These are phyloP conservation scores for Microcyclospora tardicrescens DNA, from an alignment of 2,329 filamentous ascomycete genomes.

Conservation along the genomic window DNA sequence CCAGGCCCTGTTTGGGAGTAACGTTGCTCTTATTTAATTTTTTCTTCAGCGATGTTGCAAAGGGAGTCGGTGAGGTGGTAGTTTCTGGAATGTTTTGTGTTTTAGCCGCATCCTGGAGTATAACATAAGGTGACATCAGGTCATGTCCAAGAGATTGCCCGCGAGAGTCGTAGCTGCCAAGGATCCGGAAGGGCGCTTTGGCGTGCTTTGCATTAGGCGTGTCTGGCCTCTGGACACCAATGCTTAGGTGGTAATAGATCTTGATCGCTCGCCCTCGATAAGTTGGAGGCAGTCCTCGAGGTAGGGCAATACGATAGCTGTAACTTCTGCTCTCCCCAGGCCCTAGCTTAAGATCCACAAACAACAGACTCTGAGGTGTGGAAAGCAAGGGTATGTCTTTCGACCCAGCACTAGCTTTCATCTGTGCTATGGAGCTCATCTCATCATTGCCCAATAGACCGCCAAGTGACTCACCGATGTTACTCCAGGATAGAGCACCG, in stretches of 20 bases:
- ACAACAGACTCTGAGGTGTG: slow-evolving; percentile 88
- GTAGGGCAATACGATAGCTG: slow-evolving; percentile 74
- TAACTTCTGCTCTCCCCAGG: slow-evolving; percentile 83
- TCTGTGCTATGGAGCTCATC: slow-evolving; percentile 87
- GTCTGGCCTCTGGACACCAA: slow-evolving; percentile 80
- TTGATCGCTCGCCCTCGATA: slow-evolving; percentile 90
- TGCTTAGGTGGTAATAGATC: slow-evolving; percentile 77
- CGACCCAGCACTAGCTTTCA: slow-evolving; percentile 75
- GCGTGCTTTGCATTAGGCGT: slow-evolving; percentile 76
- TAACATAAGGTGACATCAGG: slow-evolving; percentile 83
- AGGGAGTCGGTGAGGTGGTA: slow-evolving; percentile 3
- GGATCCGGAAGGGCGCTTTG: slow-evolving; percentile 81
- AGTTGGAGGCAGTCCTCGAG: slow-evolving; percentile 77
- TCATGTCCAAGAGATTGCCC: slow-evolving; percentile 88
- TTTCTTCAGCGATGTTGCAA: slow-evolving; percentile 4
- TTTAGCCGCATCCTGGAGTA: slow-evolving; percentile 70
- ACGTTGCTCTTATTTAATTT: slow-evolving; percentile 28
- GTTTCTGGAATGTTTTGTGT: slow-evolving; percentile 25
- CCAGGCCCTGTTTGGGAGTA: slow-evolving; percentile 24
- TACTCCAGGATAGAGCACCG: slow-evolving; percentile 75
- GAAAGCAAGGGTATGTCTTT: slow-evolving; percentile 84
- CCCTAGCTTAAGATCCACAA: slow-evolving; percentile 77
- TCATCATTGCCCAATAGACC: slow-evolving; percentile 78
- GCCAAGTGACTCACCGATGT: slow-evolving; percentile 73
- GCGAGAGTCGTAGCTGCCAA: slow-evolving; percentile 81